Base-by-base conservation (phyloP, 2,329 filamentous ascomycete genomes). In the Trichoderma sp. region DNA sequence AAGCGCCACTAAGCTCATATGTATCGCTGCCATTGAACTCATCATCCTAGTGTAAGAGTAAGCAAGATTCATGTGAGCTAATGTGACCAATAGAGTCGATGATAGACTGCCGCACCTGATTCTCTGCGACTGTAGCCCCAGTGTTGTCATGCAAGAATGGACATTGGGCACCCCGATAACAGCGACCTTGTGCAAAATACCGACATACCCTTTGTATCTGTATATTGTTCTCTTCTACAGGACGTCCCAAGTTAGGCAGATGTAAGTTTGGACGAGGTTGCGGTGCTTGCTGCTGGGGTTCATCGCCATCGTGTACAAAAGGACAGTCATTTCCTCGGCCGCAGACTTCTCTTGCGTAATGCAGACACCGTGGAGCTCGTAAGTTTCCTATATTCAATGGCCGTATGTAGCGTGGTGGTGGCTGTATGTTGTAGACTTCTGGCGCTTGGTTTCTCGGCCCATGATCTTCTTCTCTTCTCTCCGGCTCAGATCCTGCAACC, bases 1-100 rank as follows among this genome's bases (percentile, higher is more conserved):
- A 70, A 4, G 75, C 76, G 1, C 78, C 79, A 13, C 52, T 61
- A n/a, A 69, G 24, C 30, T 66, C 68, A n/a, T 59, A 59, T 4
- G 34, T 66, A 21, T 32, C 5, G 46, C 54, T 34, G 21, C 26
- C 46, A 32, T 66, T 55, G 30, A 34, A 34, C 1, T 10, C 24
- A 18, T 54, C 26, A 13, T 52, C 14, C 61, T 69, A 10, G 14
- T 2, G 5, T 21, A 21, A n/a, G 14, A 30, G 18, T 24, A 24
- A 28, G 10, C 16, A 30, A 28, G 10, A 28, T 21, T 1, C 1
- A 43, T 39, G 32, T 64, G 10, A 64, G 60, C 49, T 1, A 30
- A 4, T 28, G 10, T 54, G 5, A 18, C 18, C 18, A 4, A 11
- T 13, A 11, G 18, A 7, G 7, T 28, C 0, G 5, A 26, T 26